These are phyloP conservation scores for Psidium friedrichsthalianum DNA, from an alignment of 345 rosid genomes.

Conservation along the genomic window DNA sequence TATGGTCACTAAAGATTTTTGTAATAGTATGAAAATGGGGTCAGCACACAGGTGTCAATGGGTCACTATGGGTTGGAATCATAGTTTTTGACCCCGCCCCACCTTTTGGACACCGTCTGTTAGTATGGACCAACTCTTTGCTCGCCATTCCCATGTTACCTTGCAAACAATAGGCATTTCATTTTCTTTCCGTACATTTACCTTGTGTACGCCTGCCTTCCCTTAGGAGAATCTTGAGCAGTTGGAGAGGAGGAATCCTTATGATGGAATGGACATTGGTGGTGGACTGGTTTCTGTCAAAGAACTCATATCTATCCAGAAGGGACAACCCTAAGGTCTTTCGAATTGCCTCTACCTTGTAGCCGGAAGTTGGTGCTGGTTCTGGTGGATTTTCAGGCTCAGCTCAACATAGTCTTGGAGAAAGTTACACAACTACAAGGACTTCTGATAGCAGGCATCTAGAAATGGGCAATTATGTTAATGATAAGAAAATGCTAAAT, in stretches of 20 bases:
- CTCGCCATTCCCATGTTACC: not conserved
- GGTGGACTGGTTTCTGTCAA: slow-evolving; percentile 63
- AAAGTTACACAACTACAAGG: not conserved
- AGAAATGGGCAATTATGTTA: not conserved
- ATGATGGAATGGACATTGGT: slow-evolving; percentile 60
- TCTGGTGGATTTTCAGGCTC: slow-evolving; percentile 94
- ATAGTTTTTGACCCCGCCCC: too few relatives aligned
- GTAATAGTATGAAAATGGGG: too few relatives aligned
- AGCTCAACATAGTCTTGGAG: not conserved
- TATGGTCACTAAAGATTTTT: too few relatives aligned
- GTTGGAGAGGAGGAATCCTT: slow-evolving; percentile 70
- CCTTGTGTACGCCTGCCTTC: not conserved
- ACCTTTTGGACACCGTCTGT: too few relatives aligned
- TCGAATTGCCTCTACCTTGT: slow-evolving; percentile 46
- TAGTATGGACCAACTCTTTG: not conserved
- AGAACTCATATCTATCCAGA: slow-evolving; percentile 37
- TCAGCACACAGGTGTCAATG: too few relatives aligned
- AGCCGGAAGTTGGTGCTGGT: slow-evolving; percentile 81
- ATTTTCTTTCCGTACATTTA: not conserved
- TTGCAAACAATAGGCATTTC: too few relatives aligned
- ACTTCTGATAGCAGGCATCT: not conserved
- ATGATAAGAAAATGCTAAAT: not conserved
- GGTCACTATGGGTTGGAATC: too few relatives aligned
- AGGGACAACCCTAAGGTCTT: slow-evolving; percentile 36
- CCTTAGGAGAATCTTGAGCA: slow-evolving; percentile 65